Percentiles rank a stretch among this genome's conserved stretches.
Evolutionary conservation across 768 basidiomycete genomes (phyloP).

Genomic region (Naganishia onofrii): DNA sequence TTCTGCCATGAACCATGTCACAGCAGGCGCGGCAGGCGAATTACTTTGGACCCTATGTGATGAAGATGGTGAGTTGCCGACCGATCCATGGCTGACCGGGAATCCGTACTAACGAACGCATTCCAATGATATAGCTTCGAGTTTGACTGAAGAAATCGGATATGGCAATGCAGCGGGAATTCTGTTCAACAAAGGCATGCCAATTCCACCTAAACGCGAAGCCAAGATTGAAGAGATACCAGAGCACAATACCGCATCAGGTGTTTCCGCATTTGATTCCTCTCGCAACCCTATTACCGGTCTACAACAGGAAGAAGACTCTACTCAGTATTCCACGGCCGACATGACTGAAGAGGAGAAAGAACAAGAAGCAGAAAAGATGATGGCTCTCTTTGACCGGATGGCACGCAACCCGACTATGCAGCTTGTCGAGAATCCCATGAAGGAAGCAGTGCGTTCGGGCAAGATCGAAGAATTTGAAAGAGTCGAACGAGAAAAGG

Average conservation of each 20-base stretch:
- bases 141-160: constrained; percentile 59
- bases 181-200: constrained; percentile 83
- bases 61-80: constrained; percentile 60
- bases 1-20: constrained; percentile 67
- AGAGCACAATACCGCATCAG: not conserved
- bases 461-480: constrained; percentile 13
- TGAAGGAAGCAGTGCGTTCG: constrained; percentile 15
- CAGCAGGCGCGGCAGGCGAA: constrained; percentile 79
- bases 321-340: constrained; percentile 23
- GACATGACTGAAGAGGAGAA: constrained; percentile 93
- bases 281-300: constrained; percentile 21
- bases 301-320: constrained; percentile 6
- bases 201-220: constrained; percentile 35
- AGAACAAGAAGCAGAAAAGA: constrained; percentile 83
- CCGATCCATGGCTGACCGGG: not conserved
- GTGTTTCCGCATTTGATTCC: not conserved
- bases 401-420: constrained; percentile 63
- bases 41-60: constrained; percentile 80
- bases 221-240: constrained; percentile 42
- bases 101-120: not conserved
- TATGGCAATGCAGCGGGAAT: constrained; percentile 96
- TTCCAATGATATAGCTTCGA: not conserved
- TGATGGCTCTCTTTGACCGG: constrained; percentile 87
- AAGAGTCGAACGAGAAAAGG: constrained; percentile 1
- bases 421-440: constrained; percentile 21